Percentiles rank a stretch among this genome's conserved stretches.
Evolutionary conservation across 2,329 filamentous ascomycete genomes (phyloP).

Genomic region (Teratosphaeria pseudoeucalypti): DNA sequence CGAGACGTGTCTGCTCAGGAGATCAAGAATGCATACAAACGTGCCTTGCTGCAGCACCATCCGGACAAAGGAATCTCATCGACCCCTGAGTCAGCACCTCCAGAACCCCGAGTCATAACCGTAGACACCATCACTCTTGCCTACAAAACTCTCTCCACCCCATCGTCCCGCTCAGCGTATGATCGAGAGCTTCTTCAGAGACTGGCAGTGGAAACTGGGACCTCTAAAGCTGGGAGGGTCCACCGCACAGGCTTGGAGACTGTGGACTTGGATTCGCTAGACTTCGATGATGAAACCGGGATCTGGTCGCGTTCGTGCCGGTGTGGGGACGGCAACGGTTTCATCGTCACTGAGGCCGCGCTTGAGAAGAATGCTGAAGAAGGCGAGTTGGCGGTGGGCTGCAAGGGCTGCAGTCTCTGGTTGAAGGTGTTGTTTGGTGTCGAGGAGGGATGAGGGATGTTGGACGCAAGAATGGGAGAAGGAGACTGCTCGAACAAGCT

Average conservation of each 20-base stretch:
- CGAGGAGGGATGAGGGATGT: conserved; percentile 25
- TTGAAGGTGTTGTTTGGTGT: conserved; percentile 50
- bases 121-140: conserved; percentile 52
- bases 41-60: conserved; percentile 46
- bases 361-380: conserved; percentile 40
- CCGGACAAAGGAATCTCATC: conserved; percentile 41
- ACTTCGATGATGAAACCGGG: conserved; percentile 27
- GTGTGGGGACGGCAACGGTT: conserved; percentile 49
- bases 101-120: conserved; percentile 18
- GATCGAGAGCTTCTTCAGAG: conserved; percentile 28
- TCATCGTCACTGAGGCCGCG: conserved; percentile 44
- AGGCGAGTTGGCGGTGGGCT: conserved; percentile 50
- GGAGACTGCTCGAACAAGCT: too few species aligned
- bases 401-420: conserved; percentile 54
- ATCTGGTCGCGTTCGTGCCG: conserved; percentile 46
- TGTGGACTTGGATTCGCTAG: conserved; percentile 48
- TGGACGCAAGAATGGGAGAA: too few species aligned
- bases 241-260: conserved; percentile 44
- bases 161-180: conserved; percentile 37
- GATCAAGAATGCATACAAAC: conserved; percentile 46
- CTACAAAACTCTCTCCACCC: conserved; percentile 43
- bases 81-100: not conserved
- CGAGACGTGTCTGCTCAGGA: conserved; percentile 19
- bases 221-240: not conserved
- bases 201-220: not conserved